These are phyloP conservation scores for Secale cereale DNA, from an alignment of 176 grass and related monocot species.

Conservation along the genomic window DNA sequence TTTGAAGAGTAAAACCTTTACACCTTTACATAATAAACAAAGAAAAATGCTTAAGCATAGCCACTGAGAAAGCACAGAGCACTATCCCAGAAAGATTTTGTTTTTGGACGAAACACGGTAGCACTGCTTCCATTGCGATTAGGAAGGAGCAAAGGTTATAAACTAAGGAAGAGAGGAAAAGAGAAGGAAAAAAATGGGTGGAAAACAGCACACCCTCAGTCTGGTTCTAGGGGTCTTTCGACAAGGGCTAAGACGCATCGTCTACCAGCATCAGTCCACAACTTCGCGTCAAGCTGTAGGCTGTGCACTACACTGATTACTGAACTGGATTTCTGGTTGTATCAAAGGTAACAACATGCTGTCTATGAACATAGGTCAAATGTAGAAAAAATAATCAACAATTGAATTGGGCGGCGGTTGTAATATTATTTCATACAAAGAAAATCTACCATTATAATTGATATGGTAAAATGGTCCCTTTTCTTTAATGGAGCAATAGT, in stretches of 20 bases:
- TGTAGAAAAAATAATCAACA: not conserved
- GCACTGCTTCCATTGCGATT: not conserved
- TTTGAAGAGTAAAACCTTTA: too few relatives aligned
- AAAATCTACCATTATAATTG: not conserved
- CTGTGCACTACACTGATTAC: too few relatives aligned
- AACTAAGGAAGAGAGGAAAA: not conserved
- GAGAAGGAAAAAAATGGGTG: not conserved
- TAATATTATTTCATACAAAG: not conserved
- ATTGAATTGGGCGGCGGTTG: not conserved
- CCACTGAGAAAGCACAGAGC: not conserved
- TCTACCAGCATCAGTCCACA: too few relatives aligned
- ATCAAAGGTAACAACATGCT: not conserved
- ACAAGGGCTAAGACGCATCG: too few relatives aligned
- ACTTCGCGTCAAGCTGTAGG: too few relatives aligned
- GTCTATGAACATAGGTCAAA: not conserved
- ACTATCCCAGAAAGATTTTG: not conserved
- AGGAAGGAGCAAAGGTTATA: not conserved
- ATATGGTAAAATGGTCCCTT: not conserved
- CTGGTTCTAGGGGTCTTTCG: too few relatives aligned
- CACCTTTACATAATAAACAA: not conserved
- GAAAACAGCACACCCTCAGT: not conserved
- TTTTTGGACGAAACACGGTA: not conserved
- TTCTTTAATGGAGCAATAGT: not conserved
- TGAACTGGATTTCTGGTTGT: not conserved
- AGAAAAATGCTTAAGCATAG: not conserved